phyloP scores from a whole-genome alignment of 805 yeast genomes.

The Candida ponderosae region DNA sequence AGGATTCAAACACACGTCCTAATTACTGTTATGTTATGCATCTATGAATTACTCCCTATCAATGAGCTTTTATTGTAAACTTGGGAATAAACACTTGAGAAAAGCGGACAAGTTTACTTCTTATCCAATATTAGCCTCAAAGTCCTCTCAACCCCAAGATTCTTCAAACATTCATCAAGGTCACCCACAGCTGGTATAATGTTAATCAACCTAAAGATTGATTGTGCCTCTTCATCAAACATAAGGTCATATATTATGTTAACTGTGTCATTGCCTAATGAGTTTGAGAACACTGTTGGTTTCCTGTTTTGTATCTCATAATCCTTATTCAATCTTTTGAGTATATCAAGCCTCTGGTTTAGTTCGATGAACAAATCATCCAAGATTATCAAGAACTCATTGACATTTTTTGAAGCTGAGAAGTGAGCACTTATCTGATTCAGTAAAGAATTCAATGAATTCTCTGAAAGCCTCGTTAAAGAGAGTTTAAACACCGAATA shows the following conservation, averaged over 20 bases:
- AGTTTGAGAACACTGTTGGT: not conserved
- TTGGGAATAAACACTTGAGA: too few species aligned
- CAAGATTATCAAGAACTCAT: constrained; percentile 11
- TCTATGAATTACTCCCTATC: not conserved
- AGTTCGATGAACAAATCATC: constrained; percentile 6
- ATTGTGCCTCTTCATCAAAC: not conserved
- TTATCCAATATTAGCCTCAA: not conserved
- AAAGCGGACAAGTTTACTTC: too few species aligned
- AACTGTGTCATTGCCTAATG: not conserved
- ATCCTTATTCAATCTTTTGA: too few species aligned
- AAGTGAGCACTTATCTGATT: constrained; percentile 4
- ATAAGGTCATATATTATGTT: not conserved
- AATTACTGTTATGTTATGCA: too few species aligned
- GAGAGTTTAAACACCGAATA: constrained; percentile 9
- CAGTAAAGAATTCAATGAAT: constrained; percentile 13
- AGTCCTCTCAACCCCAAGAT: not conserved
- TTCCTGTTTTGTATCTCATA: too few species aligned
- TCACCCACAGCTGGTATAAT: not conserved
- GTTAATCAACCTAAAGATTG: not conserved
- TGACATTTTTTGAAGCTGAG: constrained; percentile 11
- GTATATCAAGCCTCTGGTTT: not conserved
- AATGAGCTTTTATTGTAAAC: too few species aligned
- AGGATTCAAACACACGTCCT: too few species aligned
- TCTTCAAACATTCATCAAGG: not conserved
- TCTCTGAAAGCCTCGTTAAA: constrained; percentile 11